Evolutionary conservation across 1,284 basidiomycete species (phyloP).

Genomic region (Fomitiporia mediterranea): DNA sequence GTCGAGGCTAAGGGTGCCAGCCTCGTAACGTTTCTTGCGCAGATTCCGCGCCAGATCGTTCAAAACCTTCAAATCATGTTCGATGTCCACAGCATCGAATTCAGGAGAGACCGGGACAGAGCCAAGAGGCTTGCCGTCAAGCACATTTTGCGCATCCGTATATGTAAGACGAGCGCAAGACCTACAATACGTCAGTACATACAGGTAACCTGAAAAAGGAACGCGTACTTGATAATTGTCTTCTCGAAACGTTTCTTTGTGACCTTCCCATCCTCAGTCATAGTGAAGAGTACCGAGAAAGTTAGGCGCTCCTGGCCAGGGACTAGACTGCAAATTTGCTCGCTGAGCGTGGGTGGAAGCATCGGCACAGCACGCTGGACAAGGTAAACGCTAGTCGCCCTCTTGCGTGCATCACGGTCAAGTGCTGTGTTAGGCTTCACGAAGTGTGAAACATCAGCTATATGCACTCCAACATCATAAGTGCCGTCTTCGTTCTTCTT

Average conservation of each 20-base stretch:
- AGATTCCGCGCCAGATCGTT: conserved; percentile 71
- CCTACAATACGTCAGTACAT: conserved; percentile 35
- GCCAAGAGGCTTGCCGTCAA: conserved; percentile 67
- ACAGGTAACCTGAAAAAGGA: not conserved
- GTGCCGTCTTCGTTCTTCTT: conserved; percentile 86
- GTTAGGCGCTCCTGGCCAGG: conserved; percentile 86
- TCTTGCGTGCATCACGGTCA: conserved; percentile 96
- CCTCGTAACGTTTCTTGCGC: conserved; percentile 70
- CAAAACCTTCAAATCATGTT: conserved; percentile 72
- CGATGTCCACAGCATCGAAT: conserved; percentile 58
- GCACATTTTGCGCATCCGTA: conserved; percentile 72
- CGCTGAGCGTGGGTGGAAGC: conserved; percentile 88
- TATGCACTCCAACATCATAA: conserved; percentile 88
- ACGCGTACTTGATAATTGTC: conserved; percentile 79
- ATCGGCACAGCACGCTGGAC: conserved; percentile 95
- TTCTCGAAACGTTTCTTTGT: conserved; percentile 90
- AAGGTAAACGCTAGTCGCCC: conserved; percentile 95
- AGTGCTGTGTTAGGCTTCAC: conserved; percentile 94
- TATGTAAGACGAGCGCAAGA: conserved; percentile 88
- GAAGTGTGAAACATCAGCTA: conserved; percentile 96
- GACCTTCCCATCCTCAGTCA: conserved; percentile 80
- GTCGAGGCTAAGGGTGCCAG: conserved; percentile 75
- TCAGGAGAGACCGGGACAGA: conserved; percentile 50
- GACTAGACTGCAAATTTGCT: conserved; percentile 88
- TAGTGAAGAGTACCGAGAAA: conserved; percentile 85